A percentile compares a stretch with the other conserved stretches of the same genome.
Evolutionary conservation across 1,139 yeast genomes (phyloP).

Genomic region (Nakaseomyces nivariensis): DNA sequence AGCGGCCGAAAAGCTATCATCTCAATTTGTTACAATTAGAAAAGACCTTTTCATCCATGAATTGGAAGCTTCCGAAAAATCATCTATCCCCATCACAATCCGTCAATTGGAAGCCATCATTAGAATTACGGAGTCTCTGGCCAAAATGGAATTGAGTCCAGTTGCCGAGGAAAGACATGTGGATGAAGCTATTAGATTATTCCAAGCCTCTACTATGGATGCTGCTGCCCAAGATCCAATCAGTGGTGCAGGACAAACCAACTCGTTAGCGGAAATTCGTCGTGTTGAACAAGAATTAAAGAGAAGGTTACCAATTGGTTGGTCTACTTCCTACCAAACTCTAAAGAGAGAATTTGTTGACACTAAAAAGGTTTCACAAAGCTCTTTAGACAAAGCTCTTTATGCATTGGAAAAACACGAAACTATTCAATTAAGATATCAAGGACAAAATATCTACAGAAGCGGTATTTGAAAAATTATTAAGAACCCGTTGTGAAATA

Average conservation of each 20-base stretch:
- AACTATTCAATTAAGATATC: slow-evolving; percentile 77
- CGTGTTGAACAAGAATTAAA: slow-evolving; percentile 77
- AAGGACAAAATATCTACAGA: slow-evolving; percentile 76
- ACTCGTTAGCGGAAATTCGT: slow-evolving; percentile 56
- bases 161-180: slow-evolving; percentile 85
- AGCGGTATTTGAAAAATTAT: slow-evolving; percentile 45
- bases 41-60: slow-evolving; percentile 76
- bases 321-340: slow-evolving; percentile 87
- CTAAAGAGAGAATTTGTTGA: slow-evolving; percentile 77
- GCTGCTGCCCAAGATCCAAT: slow-evolving; percentile 76
- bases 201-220: slow-evolving; percentile 95
- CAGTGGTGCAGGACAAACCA: slow-evolving; percentile 40
- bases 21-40: slow-evolving; percentile 88
- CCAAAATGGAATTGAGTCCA: slow-evolving; percentile 75
- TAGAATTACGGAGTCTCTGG: slow-evolving; percentile 90
- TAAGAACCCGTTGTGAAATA: too few relatives aligned
- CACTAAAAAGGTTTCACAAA: slow-evolving; percentile 52
- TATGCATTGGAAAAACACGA: slow-evolving; percentile 79
- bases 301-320: slow-evolving; percentile 89
- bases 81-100: slow-evolving; percentile 93
- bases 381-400: slow-evolving; percentile 77
- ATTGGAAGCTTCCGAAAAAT: slow-evolving; percentile 72
- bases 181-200: slow-evolving; percentile 87
- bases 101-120: slow-evolving; percentile 97
- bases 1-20: slow-evolving; percentile 86